These are phyloP conservation scores for Pseudognaphalium luteoalbum DNA, from an alignment of 129 eudicot genomes.

Conservation along the genomic window DNA sequence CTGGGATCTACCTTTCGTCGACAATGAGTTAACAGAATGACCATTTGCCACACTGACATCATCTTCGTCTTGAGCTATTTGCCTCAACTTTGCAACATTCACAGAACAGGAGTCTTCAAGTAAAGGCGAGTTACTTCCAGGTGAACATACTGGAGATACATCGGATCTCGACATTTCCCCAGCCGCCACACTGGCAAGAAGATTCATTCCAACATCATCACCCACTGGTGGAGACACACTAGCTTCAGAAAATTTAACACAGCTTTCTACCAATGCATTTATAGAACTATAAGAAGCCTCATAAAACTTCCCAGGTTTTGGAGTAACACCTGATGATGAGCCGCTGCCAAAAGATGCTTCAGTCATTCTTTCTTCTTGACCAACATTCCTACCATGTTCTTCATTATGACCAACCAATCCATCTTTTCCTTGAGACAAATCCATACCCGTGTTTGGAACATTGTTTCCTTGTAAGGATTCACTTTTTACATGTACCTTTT, in stretches of 20 bases:
- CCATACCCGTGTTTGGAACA: constrained; percentile 35
- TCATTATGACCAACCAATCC: constrained; percentile 36
- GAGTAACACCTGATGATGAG: constrained; percentile 31
- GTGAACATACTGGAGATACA: constrained; percentile 51
- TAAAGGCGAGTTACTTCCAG: constrained; percentile 43
- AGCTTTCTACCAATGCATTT: constrained; percentile 80
- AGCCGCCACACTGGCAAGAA: constrained; percentile 94
- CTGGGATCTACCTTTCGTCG: not conserved
- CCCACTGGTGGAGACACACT: constrained; percentile 45
- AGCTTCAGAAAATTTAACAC: constrained; percentile 72
- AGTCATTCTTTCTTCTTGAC: constrained; percentile 30
- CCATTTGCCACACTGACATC: constrained; percentile 19
- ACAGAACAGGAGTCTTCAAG: constrained; percentile 41
- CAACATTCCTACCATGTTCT: constrained; percentile 14
- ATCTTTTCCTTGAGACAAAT: constrained; percentile 41
- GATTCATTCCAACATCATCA: constrained; percentile 83
- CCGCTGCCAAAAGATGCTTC: constrained; percentile 38
- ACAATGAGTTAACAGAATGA: constrained; percentile 18
- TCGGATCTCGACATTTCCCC: constrained; percentile 71
- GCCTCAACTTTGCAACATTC: constrained; percentile 14
- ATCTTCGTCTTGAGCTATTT: constrained; percentile 8
- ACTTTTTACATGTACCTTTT: not conserved
- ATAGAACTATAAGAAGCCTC: constrained; percentile 70
- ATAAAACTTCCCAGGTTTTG: constrained; percentile 48
- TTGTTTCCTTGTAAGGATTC: constrained; percentile 20